Base-by-base conservation (phyloP, 2,329 filamentous ascomycete genomes). In the Xylariaceae sp. region DNA sequence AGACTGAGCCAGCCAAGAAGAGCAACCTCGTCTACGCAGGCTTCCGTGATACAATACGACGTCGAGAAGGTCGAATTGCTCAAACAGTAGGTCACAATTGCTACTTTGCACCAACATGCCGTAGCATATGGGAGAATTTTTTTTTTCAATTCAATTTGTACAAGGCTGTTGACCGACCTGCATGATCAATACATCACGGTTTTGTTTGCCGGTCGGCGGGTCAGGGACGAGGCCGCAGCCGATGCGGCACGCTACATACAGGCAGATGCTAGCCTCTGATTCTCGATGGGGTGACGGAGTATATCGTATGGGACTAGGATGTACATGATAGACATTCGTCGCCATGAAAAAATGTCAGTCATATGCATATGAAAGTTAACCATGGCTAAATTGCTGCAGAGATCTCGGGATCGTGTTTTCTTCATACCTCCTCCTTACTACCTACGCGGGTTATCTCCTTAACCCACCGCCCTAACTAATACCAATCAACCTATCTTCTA, bases 151-250 rank as follows among this genome's bases (percentile, higher is more conserved):
- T 67, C 66, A 67, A 30, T 67, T 63, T 69, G 61, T 64, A 67
- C 66, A 67, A 67, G 61, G 65, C 66, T 66, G 66, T 62, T 66
- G 68, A 68, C 58, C 64, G 65, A 64, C 66, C 57, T 69, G 68
- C 68, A 71, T 67, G 64, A 65, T 60, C 65, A 67, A 63, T 65
- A 65, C 61, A 61, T 62, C 57, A 61, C 65, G 64, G 64, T 64
- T 30, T 30, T 69, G 62, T 66, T 65, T 71, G 67, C 67, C 68
- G 64, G 67, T 68, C 65, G 61, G 65, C 68, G 67, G 67, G 67
- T 66, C 65, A 65, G 66, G 67, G 65, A 66, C 65, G 57, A 66
- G 65, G 60, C 64, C 64, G 64, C 64, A 69, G 67, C 65, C 67
- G 67, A 69, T 65, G 65, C 65, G 61, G 65, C 65, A 66, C 61